Evolutionary conservation across 768 basidiomycete genomes (phyloP), one percentile per base, ranked within the genome.

Genomic region (Tulasnella sp.): DNA sequence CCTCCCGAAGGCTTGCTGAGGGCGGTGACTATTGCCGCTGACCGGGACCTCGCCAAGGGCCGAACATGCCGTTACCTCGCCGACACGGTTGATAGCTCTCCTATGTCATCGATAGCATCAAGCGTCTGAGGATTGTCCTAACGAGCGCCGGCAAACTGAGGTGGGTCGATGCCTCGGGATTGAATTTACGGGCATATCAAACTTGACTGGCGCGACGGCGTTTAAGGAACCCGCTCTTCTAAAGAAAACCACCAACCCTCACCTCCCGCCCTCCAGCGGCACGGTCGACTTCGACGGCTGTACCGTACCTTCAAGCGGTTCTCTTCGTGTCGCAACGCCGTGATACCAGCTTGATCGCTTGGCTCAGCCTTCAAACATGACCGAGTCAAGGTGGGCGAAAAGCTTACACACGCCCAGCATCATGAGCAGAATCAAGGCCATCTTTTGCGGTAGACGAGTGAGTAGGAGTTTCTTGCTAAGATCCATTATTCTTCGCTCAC

Each of bases 311-410:
- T 69, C 64, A 69, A 16, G 16, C 64, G 34, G 28, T 14, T 14
- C 18, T 31, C 12, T 37, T 69, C 14, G 64, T 37, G 34, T 37
- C 16, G 34, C 24, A 31, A 16, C 64, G 14, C 5, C 31, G 64
- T 37, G 34, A 37, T 69, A 69, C 18, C 64, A 28, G 64, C 64
- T 24, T 69, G 64, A 37, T 37, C 28, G 31, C 64, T 69, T 37
- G 31, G 31, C 28, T 34, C 64, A 69, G 34, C 64, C 4, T n/a
- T 34, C 64, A 34, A 69, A 28, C 64, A 69, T 69, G 64, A 37
- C 64, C 64, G 64, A 69, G 64, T 69, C 64, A 69, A 69, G 64
- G 64, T 69, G 64, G 64, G 64, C 64, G 64, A 69, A 69, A 69
- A 69, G 31, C 64, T 28, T 69, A 7, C 64, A 69, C 64, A 69